Evolutionary conservation across 495 filamentous ascomycete species (phyloP), one percentile per base, ranked within the genome.

Genomic region (Penicillium manginii): DNA sequence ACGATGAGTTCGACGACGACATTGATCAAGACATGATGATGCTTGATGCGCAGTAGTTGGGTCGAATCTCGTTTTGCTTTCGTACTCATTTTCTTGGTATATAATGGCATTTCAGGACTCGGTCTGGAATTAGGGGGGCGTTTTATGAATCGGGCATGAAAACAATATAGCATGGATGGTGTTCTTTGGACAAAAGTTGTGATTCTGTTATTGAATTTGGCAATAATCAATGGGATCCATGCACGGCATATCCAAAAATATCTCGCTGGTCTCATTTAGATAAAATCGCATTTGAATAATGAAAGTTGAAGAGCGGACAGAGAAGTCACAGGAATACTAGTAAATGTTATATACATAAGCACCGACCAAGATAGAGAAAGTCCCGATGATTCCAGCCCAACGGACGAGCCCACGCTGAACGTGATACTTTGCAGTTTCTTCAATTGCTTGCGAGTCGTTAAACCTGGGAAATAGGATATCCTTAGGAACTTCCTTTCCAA

Each of bases 1-100:
- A 59, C 22, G 75, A 84, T 59, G 84, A 87, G 49, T 87, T 81
- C 57, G 83, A 86, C 57, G 86, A 87, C 17, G 81, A 84, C 40
- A 79, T 88, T 58, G 86, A 87, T 57, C 77, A 79, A 59, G 85
- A 79, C 29, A 62, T 80, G 26, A 75, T 78, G 66, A 85, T 88
- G 85, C 83, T 87, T 70, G 84, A 87, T 61, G 75, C 86, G n/a
- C 75, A 83, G 58, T 78, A 59, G 66, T 21, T 26, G 54, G 22
- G 2, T n/a, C 35, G 35, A 10, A n/a, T 37, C 35, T 37, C 35
- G 33, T 59, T 49, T 58, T 55, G 4, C 37, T 42, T 21, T 26
- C 22, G 22, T 14, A 8, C 22, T 47, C 10, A 22, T 47, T 47
- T 47, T 10, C 17, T 47, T 23, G 31, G 45, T 55, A 56, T 9